These are phyloP conservation scores for Hypoxylon sp. DNA, from an alignment of 2,329 filamentous ascomycete genomes.

Conservation along the genomic window DNA sequence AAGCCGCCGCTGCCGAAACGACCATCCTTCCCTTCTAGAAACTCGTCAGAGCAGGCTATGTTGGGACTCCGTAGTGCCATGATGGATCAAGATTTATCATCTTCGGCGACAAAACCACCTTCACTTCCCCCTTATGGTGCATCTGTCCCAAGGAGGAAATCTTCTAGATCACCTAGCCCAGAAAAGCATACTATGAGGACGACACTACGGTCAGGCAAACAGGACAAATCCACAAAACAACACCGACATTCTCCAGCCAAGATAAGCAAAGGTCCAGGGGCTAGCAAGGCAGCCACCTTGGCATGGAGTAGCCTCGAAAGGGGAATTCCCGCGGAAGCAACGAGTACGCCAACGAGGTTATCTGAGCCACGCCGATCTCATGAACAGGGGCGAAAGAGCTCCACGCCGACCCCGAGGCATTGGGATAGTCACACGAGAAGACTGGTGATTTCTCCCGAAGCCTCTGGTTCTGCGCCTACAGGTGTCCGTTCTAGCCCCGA, in stretches of 20 bases:
- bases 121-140: slow-evolving; percentile 55
- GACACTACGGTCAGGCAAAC: slow-evolving; percentile 68
- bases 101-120: slow-evolving; percentile 48
- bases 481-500: slow-evolving; percentile 52
- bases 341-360: slow-evolving; percentile 31
- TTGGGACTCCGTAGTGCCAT: slow-evolving; percentile 54
- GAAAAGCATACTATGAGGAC: slow-evolving; percentile 75
- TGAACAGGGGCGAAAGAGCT: slow-evolving; percentile 52
- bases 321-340: slow-evolving; percentile 47
- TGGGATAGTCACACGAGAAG: slow-evolving; percentile 71
- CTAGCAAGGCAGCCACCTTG: slow-evolving; percentile 75
- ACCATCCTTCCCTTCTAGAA: slow-evolving; percentile 68
- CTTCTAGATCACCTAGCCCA: slow-evolving; percentile 68
- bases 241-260: slow-evolving; percentile 60
- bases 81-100: slow-evolving; percentile 47
- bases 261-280: slow-evolving; percentile 65
- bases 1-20: slow-evolving; percentile 73
- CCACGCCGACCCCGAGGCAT: slow-evolving; percentile 56
- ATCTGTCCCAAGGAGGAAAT: slow-evolving; percentile 55
- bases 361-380: slow-evolving; percentile 53
- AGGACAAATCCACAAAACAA: slow-evolving; percentile 60
- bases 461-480: slow-evolving; percentile 50
- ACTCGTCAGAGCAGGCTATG: slow-evolving; percentile 65
- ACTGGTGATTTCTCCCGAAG: slow-evolving; percentile 61
- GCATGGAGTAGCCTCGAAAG: slow-evolving; percentile 67